Evolutionary conservation across 371 early-diverging fungal genomes (phyloP).

Genomic region (Apophysomyces variabilis): DNA sequence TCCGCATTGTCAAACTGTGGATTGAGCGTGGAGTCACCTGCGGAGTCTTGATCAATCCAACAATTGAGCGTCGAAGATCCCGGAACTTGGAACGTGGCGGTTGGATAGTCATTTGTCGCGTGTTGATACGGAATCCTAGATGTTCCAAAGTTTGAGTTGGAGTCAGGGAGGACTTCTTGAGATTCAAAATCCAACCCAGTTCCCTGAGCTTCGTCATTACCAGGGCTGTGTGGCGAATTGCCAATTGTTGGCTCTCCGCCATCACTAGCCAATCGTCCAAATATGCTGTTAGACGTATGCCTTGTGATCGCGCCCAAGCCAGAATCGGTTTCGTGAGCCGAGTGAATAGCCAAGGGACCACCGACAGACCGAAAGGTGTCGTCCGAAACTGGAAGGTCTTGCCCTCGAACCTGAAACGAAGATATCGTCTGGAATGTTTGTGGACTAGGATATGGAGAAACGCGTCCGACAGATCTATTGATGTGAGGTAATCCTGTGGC

Average conservation of each 20-base stretch:
- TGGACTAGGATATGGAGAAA: slow-evolving; percentile 23
- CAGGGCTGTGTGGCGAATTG: slow-evolving; percentile 12
- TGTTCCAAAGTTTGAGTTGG: slow-evolving; percentile 28
- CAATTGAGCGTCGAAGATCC: slow-evolving; percentile 19
- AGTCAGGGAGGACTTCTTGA: slow-evolving; percentile 23
- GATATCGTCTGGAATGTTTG: not conserved
- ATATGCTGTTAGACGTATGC: slow-evolving; percentile 29
- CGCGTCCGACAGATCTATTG: slow-evolving; percentile 24
- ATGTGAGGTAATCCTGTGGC: slow-evolving; percentile 24
- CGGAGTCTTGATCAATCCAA: not conserved
- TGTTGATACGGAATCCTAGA: slow-evolving; percentile 27
- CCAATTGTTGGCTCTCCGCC: slow-evolving; percentile 13
- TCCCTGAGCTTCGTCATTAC: slow-evolving; percentile 19
- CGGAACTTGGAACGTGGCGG: slow-evolving; percentile 21
- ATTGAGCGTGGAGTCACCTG: slow-evolving; percentile 13
- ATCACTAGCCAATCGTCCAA: slow-evolving; percentile 34
- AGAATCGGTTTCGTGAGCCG: slow-evolving; percentile 32
- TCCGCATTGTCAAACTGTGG: slow-evolving; percentile 31
- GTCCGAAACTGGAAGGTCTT: slow-evolving; percentile 28
- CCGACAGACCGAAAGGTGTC: slow-evolving; percentile 41
- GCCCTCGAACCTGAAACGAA: slow-evolving; percentile 31
- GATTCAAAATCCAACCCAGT: slow-evolving; percentile 29
- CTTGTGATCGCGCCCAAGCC: slow-evolving; percentile 30
- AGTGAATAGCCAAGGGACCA: slow-evolving; percentile 39
- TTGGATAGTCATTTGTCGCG: slow-evolving; percentile 14